phyloP scores from a whole-genome alignment of 1,284 basidiomycete genomes.

The Cryptococcus sp. region DNA sequence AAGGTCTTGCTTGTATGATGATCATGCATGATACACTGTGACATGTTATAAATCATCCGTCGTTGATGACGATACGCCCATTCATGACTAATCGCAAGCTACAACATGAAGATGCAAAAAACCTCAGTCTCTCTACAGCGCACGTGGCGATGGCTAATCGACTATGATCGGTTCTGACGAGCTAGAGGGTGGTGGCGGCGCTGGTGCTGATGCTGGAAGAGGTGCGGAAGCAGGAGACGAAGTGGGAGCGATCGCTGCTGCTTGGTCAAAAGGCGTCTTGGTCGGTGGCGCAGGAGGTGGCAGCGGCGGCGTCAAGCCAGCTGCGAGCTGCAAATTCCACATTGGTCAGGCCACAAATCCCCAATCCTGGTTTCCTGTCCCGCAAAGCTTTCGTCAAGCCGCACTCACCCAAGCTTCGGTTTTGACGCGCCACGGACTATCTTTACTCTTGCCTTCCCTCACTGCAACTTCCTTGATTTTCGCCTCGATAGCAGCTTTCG shows the following conservation, averaged over 20 bases:
- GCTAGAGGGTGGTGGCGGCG: too few relatives aligned
- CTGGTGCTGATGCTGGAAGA: not conserved
- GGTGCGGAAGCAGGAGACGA: not conserved
- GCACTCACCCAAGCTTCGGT: constrained; percentile 38
- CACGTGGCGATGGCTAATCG: too few relatives aligned
- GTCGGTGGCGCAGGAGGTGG: not conserved
- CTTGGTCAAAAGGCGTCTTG: not conserved
- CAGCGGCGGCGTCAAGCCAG: constrained; percentile 9
- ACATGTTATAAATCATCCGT: too few relatives aligned
- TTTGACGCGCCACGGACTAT: constrained; percentile 45
- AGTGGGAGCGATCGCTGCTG: not conserved
- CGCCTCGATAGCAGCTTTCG: constrained; percentile 51
- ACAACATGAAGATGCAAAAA: too few relatives aligned
- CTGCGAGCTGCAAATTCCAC: constrained; percentile 3
- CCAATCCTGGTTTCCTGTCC: not conserved
- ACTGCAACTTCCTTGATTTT: constrained; percentile 49
- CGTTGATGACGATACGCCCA: too few relatives aligned
- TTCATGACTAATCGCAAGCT: too few relatives aligned
- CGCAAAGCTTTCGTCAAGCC: not conserved
- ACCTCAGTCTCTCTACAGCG: too few relatives aligned
- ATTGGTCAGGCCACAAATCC: not conserved
- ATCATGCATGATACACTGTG: not conserved
- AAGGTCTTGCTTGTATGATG: not conserved
- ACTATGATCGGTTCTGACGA: too few relatives aligned
- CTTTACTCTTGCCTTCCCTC: constrained; percentile 43